Evolutionary conservation across 306 rosid species (phyloP), one percentile per base, ranked within the genome.

Genomic region (Begonia masoniana): DNA sequence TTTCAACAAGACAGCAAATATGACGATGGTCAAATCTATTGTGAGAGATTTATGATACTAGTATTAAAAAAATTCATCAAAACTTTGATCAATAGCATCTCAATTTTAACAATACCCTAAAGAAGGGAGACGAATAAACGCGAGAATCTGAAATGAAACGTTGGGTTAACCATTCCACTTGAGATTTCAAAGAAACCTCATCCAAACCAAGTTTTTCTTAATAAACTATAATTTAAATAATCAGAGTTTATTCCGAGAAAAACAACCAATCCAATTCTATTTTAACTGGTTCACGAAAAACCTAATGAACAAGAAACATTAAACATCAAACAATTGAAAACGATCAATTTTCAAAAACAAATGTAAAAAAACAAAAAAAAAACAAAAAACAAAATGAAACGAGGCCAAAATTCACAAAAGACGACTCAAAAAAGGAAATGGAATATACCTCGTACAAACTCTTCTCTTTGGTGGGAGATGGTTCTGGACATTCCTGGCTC

Each of bases 401-500:
- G 39, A 15, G 1, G 24, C 14, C 13, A 0, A 45, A 45, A 45
- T 10, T 10, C 49, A 3, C 49, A 45, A 10, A 45, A 10, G 15
- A n/a, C 0, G 49, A 45, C 49, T 45, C 8, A 0, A 45, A 5
- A 54, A 31, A 7, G n/a, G n/a, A 2, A 9, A 4, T 2, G 9
- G 12, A 1, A 31, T 66, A 31, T 66, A 81, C 95, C 81, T 82
- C 76, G 63, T 86, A 86, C 62, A 86, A 92, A 19, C 71, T 55
- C 54, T 71, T 77, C 11, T 52, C 61, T 10, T 42, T 10, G 5
- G 70, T 46, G 24, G 77, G 47, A 54, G 68, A 31, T 41, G 35
- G 56, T 15, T 42, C 54, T 13, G 59, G 66, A 62, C 56, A 41
- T 15, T 31, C 63, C n/a, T 12, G 53, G 15, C 63, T 51, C n/a